phyloP scores from a whole-genome alignment of 2,329 filamentous ascomycete species.

The Cercospora sojina region DNA sequence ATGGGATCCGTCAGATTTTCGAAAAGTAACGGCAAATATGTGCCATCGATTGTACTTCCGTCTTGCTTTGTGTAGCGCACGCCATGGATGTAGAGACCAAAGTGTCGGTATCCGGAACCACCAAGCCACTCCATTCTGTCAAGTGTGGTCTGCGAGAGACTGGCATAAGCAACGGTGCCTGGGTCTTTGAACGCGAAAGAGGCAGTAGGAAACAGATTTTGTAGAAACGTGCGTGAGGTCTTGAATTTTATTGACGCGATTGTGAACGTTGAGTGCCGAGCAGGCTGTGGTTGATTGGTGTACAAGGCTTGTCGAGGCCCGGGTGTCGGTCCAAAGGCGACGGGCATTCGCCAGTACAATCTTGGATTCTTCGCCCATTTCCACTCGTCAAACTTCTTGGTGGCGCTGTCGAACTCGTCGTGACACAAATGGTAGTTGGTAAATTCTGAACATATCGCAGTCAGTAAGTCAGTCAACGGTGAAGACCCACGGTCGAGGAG shows the following conservation, averaged over 20 bases:
- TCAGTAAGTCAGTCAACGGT: not conserved
- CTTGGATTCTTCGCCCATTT: slow-evolving; percentile 47
- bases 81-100: slow-evolving; percentile 63
- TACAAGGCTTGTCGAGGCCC: slow-evolving; percentile 41
- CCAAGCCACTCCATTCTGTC: slow-evolving; percentile 60
- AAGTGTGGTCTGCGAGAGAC: slow-evolving; percentile 42
- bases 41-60: slow-evolving; percentile 51
- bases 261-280: slow-evolving; percentile 33
- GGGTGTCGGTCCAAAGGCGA: slow-evolving; percentile 43
- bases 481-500: not conserved
- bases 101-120: slow-evolving; percentile 57
- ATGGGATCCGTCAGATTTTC: slow-evolving; percentile 61
- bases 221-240: slow-evolving; percentile 42
- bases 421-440: slow-evolving; percentile 37
- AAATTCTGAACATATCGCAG: slow-evolving; percentile 14
- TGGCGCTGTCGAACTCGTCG: slow-evolving; percentile 58
- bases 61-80: slow-evolving; percentile 56
- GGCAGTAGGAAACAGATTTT: slow-evolving; percentile 42
- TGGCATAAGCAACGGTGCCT: slow-evolving; percentile 43
- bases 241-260: slow-evolving; percentile 46
- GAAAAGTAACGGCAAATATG: slow-evolving; percentile 59
- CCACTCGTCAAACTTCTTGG: slow-evolving; percentile 53
- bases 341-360: slow-evolving; percentile 46
- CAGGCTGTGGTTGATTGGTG: slow-evolving; percentile 4
- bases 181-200: slow-evolving; percentile 41